Conservation (phyloP, 2,329 filamentous ascomycete genomes). For the Cladosporium sp. region DNA sequence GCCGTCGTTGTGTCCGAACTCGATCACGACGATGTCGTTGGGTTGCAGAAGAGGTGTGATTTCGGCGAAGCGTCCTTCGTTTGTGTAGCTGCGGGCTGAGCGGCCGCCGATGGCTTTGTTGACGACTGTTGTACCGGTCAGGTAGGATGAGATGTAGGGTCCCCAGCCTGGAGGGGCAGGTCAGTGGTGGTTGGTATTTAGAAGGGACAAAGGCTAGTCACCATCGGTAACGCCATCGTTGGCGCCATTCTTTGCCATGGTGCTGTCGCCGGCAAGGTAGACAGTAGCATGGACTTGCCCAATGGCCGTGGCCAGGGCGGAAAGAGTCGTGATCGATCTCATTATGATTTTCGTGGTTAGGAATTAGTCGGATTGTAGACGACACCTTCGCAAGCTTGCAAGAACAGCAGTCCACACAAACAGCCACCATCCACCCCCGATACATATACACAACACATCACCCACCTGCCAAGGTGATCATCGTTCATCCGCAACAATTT, state of each 20-base stretch:
- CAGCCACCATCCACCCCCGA: neutral
- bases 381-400: neutral
- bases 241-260: conserved; percentile 52
- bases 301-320: neutral
- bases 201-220: neutral
- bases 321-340: neutral
- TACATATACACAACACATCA: neutral
- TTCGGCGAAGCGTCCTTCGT: conserved; percentile 60
- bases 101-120: conserved; percentile 66
- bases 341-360: neutral
- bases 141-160: conserved; percentile 52
- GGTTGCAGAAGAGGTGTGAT: conserved; percentile 51
- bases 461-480: neutral
- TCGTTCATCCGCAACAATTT: neutral
- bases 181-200: neutral
- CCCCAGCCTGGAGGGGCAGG: conserved; percentile 54
- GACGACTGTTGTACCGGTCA: conserved; percentile 46
- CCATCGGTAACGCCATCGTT: conserved; percentile 30
- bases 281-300: conserved; percentile 34
- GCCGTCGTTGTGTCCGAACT: conserved; percentile 71
- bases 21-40: conserved; percentile 65
- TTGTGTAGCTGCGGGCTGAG: conserved; percentile 61
- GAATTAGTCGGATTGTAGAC: neutral
- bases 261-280: conserved; percentile 59
- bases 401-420: neutral